Evolutionary conservation across 352 stramenopile genomes (phyloP), one percentile per base, ranked within the genome.

Genomic region (Aphanomyces stellatus): DNA sequence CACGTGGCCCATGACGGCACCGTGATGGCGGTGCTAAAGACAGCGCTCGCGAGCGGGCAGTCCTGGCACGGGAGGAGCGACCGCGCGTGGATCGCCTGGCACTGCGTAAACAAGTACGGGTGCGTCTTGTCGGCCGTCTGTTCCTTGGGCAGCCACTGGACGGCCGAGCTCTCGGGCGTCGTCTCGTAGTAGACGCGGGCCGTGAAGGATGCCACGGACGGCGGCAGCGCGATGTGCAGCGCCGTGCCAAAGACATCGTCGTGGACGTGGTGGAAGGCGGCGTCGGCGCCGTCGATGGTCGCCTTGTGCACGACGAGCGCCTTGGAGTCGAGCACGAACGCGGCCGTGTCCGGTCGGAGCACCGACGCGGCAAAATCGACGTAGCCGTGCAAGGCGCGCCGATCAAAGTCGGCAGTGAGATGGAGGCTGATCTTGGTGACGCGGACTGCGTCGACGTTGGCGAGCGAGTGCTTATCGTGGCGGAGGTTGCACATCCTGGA

Each of bases 11-110:
- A 98, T 19, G 77, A 66, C 0, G 95, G 95, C 10, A 97, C 90
- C 1, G 80, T 94, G 8, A 98, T 85, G 1, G 72, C 85, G 1
- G 95, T 91, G 48, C 87, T 81, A 78, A 98, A 99, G 10, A 96
- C 97, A 61, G 98, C 91, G 74, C 99, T 98, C 48, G 87, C 85
- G 13, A 76, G 76, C 3, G 93, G 95, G 19, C 87, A 88, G 80
- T 99, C 97, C 27, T 97, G 91, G 72, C 94, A 98, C n/a, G 97
- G 97, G 34, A 99, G 60, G 37, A 99, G 77, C 4, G 82, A 96
- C 25, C 97, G 85, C 7, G 93, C 93, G 73, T 99, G 95, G 73
- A 99, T 99, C 5, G 95, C 94, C 42, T 92, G 84, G 68, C 87
- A 95, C 70, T 98, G 92, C 24, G 91, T 98, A 74, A 97, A 98